phyloP scores from a whole-genome alignment of 805 yeast species.

The Candida namnaoensis region DNA sequence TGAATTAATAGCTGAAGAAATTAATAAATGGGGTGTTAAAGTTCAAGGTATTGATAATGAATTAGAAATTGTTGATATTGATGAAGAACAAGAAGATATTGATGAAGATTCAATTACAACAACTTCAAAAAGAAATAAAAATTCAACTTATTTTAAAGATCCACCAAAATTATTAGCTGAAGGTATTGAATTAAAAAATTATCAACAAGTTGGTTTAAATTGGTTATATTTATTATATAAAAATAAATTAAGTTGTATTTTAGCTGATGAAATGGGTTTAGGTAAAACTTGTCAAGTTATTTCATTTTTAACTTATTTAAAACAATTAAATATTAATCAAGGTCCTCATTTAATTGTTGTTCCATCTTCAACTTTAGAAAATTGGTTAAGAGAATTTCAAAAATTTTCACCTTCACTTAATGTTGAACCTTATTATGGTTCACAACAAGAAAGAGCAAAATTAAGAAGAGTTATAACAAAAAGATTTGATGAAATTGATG shows the following conservation, averaged over 20 bases:
- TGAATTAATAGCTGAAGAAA: conserved; percentile 56
- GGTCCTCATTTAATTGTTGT: conserved; percentile 94
- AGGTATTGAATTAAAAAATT: conserved; percentile 66
- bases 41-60: conserved; percentile 58
- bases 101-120: conserved; percentile 23
- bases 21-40: conserved; percentile 83
- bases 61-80: conserved; percentile 51
- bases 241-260: conserved; percentile 76
- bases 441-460: conserved; percentile 76
- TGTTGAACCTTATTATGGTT: conserved; percentile 92
- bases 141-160: conserved; percentile 43
- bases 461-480: conserved; percentile 60
- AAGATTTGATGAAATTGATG: conserved; percentile 58
- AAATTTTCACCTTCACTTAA: conserved; percentile 76
- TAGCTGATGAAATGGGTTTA: conserved; percentile 98
- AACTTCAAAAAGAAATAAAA: conserved; percentile 11
- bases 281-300: conserved; percentile 98
- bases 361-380: conserved; percentile 93
- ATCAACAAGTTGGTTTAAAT: conserved; percentile 95
- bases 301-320: conserved; percentile 80
- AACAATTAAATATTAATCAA: conserved; percentile 43
- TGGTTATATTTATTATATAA: conserved; percentile 82
- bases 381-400: conserved; percentile 92
- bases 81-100: conserved; percentile 21
- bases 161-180: conserved; percentile 64